Evolutionary conservation across 495 filamentous ascomycete species (phyloP).

Genomic region (Hamigera avellanea): DNA sequence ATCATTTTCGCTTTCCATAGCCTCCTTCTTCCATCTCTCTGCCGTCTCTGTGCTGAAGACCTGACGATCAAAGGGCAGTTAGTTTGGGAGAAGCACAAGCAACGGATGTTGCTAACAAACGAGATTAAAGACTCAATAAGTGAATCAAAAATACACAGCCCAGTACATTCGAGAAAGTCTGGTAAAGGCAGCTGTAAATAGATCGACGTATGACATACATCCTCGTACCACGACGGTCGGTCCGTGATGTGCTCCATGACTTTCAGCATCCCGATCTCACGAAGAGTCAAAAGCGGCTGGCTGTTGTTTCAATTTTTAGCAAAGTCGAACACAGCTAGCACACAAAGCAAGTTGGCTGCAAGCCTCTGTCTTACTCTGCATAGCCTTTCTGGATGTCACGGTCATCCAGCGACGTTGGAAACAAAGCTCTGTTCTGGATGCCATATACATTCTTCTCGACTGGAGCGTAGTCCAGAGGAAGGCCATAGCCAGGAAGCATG

Average conservation of each 20-base stretch:
- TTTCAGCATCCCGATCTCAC: constrained; percentile 25
- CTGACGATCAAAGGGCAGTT: constrained; percentile 4
- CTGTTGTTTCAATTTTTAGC: constrained; percentile 5
- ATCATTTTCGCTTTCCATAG: constrained; percentile 14
- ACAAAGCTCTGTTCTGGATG: constrained; percentile 15
- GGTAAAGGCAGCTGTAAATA: too few species aligned
- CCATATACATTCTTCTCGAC: constrained; percentile 20
- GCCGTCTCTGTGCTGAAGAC: constrained; percentile 29
- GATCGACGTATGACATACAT: constrained; percentile 26
- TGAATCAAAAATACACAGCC: too few species aligned
- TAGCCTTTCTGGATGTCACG: constrained; percentile 23
- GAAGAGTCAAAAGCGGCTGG: constrained; percentile 23
- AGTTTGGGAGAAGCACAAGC: neutral
- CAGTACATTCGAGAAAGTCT: too few species aligned
- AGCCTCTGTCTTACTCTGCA: constrained; percentile 16
- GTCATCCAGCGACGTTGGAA: constrained; percentile 20
- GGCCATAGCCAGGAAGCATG: constrained; percentile 29
- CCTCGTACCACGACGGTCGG: constrained; percentile 39
- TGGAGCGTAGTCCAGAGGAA: constrained; percentile 24
- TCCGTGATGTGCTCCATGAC: constrained; percentile 33
- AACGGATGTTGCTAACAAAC: too few species aligned
- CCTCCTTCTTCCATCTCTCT: constrained; percentile 27
- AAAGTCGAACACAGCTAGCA: neutral
- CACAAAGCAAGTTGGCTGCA: neutral
- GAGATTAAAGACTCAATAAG: too few species aligned